A percentile compares a stretch with the other conserved stretches of the same genome.
These are phyloP conservation scores for Dactylellina cionopaga DNA, from an alignment of 2,329 filamentous ascomycete species.

Conservation along the genomic window DNA sequence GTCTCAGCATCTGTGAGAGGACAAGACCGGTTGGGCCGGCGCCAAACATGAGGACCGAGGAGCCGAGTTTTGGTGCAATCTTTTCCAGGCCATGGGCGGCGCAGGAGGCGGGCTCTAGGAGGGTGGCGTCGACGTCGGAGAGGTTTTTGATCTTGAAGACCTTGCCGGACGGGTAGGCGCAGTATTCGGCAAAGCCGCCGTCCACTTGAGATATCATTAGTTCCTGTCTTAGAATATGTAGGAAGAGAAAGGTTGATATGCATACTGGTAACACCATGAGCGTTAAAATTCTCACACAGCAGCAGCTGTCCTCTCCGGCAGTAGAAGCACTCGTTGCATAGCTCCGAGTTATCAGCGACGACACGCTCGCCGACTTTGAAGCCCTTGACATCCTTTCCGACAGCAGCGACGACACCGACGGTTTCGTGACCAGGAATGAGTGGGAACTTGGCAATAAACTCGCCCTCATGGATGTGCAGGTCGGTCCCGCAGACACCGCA, in stretches of 20 bases:
- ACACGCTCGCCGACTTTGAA: slow-evolving; percentile 73
- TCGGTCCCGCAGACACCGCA: slow-evolving; percentile 69
- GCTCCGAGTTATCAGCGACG: slow-evolving; percentile 72
- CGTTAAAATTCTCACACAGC: slow-evolving; percentile 75
- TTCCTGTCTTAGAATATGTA: neutral
- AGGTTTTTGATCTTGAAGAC: slow-evolving; percentile 75
- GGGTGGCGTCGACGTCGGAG: slow-evolving; percentile 73
- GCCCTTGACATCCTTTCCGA: slow-evolving; percentile 69
- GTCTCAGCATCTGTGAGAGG: slow-evolving; percentile 71
- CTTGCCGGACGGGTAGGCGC: slow-evolving; percentile 67
- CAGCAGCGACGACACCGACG: slow-evolving; percentile 71
- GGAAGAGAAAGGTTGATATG: neutral
- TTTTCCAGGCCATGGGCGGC: slow-evolving; percentile 76
- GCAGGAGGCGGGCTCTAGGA: slow-evolving; percentile 76
- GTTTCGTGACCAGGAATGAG: slow-evolving; percentile 70
- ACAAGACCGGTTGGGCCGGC: slow-evolving; percentile 74
- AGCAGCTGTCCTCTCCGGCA: slow-evolving; percentile 74
- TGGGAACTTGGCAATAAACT: slow-evolving; percentile 69
- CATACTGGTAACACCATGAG: slow-evolving; percentile 70
- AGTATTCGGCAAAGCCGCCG: slow-evolving; percentile 78
- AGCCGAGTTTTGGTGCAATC: slow-evolving; percentile 73
- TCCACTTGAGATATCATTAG: slow-evolving; percentile 64
- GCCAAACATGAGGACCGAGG: slow-evolving; percentile 73
- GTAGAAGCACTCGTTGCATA: slow-evolving; percentile 78
- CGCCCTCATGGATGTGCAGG: slow-evolving; percentile 73